Percentiles rank a stretch among this genome's conserved stretches.
Conservation (phyloP, 1,284 basidiomycete genomes). For the Tremellales sp. region DNA sequence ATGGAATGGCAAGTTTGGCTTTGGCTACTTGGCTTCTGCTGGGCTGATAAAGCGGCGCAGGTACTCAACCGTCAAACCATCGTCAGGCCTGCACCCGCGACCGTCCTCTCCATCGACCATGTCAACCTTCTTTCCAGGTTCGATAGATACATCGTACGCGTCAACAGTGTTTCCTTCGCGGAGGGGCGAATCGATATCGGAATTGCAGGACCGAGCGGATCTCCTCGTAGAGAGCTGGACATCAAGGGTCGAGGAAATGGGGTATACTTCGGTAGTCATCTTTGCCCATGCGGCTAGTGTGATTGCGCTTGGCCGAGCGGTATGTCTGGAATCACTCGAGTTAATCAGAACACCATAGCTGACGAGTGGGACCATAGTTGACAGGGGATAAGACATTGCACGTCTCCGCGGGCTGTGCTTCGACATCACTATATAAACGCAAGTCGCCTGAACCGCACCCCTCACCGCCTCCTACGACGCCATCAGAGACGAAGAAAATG, state of each 20-base stretch:
- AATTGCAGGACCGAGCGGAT: constrained; percentile 45
- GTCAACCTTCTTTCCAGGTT: constrained; percentile 30
- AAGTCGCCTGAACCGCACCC: constrained; percentile 7
- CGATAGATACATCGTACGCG: constrained; percentile 36
- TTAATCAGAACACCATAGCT: neutral
- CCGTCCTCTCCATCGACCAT: constrained; percentile 30
- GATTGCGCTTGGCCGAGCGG: constrained; percentile 46
- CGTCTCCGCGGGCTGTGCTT: constrained; percentile 44
- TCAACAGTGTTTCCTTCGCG: constrained; percentile 50
- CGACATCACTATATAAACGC: constrained; percentile 41
- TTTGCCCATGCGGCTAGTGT: constrained; percentile 53
- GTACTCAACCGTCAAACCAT: constrained; percentile 38
- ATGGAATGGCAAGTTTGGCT: constrained; percentile 50
- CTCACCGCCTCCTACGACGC: neutral
- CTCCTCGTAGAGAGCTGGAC: constrained; percentile 41
- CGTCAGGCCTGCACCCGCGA: constrained; percentile 44
- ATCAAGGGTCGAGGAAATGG: constrained; percentile 35
- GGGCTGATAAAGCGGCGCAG: constrained; percentile 8
- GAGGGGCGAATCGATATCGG: constrained; percentile 48
- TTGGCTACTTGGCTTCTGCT: neutral
- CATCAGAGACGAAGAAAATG: neutral
- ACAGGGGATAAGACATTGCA: constrained; percentile 34
- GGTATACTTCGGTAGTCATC: constrained; percentile 46
- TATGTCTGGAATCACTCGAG: constrained; percentile 20
- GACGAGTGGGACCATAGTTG: constrained; percentile 21